phyloP scores from a whole-genome alignment of 768 basidiomycete species.

The Tulasnella sp. region DNA sequence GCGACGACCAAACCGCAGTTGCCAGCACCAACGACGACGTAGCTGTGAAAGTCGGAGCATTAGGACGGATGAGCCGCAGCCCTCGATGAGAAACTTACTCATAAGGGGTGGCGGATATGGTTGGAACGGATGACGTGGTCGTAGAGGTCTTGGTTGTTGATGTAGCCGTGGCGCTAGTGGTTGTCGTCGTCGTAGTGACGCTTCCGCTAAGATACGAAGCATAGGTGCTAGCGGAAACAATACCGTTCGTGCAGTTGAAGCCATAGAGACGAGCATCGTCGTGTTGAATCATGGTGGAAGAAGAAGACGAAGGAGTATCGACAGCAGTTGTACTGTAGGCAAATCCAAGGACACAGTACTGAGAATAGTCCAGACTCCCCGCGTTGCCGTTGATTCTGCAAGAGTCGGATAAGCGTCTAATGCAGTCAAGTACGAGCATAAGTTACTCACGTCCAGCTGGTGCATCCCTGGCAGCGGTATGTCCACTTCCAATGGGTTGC shows the following conservation, averaged over 20 bases:
- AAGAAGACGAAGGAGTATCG: slow-evolving; percentile 54
- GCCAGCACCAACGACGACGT: slow-evolving; percentile 57
- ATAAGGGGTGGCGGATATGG: slow-evolving; percentile 39
- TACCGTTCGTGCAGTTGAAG: slow-evolving; percentile 7
- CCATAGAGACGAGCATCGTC: slow-evolving; percentile 23
- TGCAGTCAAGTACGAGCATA: not conserved
- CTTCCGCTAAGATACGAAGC: slow-evolving; percentile 16
- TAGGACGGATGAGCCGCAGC: not conserved
- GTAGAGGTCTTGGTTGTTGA: slow-evolving; percentile 49
- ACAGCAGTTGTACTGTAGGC: slow-evolving; percentile 46
- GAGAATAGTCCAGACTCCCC: not conserved
- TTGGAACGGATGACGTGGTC: slow-evolving; percentile 50
- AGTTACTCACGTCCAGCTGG: slow-evolving; percentile 41
- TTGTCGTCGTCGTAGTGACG: not conserved
- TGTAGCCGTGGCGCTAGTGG: slow-evolving; percentile 40
- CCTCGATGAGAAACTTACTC: not conserved
- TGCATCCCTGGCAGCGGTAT: slow-evolving; percentile 68
- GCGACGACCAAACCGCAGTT: slow-evolving; percentile 62
- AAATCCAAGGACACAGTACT: slow-evolving; percentile 45
- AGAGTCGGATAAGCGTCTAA: not conserved
- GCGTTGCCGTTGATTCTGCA: not conserved
- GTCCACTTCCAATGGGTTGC: slow-evolving; percentile 70
- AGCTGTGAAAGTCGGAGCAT: slow-evolving; percentile 18
- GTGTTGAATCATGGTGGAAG: slow-evolving; percentile 36
- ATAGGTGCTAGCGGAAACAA: slow-evolving; percentile 8